phyloP scores from a whole-genome alignment of 2,329 filamentous ascomycete species.

The Lachnellula cervina region DNA sequence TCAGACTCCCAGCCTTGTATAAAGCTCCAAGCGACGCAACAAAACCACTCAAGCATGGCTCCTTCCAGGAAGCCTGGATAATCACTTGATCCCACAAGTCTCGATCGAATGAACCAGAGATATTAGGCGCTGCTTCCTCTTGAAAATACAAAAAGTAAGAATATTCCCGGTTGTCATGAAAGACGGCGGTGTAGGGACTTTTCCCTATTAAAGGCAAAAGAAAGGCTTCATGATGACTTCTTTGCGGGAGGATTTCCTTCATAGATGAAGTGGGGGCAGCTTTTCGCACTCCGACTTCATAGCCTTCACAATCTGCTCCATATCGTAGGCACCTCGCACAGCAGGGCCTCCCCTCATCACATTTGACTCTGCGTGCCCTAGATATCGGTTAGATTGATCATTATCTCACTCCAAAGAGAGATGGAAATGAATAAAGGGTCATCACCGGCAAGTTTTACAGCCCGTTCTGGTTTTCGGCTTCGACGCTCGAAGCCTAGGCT shows the following conservation, averaged over 20 bases:
- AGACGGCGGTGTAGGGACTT: constrained; percentile 3
- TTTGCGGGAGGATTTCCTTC: neutral
- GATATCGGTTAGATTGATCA: neutral
- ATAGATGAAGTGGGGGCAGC: neutral
- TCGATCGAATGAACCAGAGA: constrained; percentile 14
- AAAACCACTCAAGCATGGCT: constrained; percentile 14
- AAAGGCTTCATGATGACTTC: neutral
- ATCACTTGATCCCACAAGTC: constrained; percentile 16
- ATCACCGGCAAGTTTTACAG: constrained; percentile 13
- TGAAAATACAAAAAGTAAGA: constrained; percentile 21
- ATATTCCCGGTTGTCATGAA: constrained; percentile 15
- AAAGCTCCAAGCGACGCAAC: constrained; percentile 18
- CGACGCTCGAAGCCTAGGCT: neutral
- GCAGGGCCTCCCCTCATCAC: constrained; percentile 11
- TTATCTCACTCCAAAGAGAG: no score
- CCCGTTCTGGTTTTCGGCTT: constrained; percentile 9
- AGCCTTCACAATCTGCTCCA: constrained; percentile 14
- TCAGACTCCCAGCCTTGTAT: constrained; percentile 11
- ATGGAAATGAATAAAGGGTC: no score
- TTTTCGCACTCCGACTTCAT: neutral
- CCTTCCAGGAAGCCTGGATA: constrained; percentile 15
- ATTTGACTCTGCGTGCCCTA: constrained; percentile 14
- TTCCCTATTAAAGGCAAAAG: neutral
- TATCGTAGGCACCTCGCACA: constrained; percentile 12
- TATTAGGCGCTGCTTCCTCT: constrained; percentile 13